Evolutionary conservation across 1,284 basidiomycete species (phyloP).

Genomic region (Leccinum fallax): DNA sequence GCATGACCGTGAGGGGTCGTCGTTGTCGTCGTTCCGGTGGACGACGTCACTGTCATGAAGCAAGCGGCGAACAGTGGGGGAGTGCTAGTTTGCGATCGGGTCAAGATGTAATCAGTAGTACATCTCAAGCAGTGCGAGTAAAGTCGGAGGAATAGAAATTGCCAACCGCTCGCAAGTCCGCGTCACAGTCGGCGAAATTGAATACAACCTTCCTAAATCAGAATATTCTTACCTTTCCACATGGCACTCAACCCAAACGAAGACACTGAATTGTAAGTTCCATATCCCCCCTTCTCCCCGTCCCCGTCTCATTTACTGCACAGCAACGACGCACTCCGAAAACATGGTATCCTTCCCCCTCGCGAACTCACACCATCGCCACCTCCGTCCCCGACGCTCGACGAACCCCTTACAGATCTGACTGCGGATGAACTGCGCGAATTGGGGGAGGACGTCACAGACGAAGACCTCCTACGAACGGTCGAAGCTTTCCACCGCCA

Average conservation of each 20-base stretch:
- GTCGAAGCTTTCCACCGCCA: constrained; percentile 72
- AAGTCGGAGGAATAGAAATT: constrained; percentile 10
- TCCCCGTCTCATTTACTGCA: constrained; percentile 2
- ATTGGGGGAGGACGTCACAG: constrained; percentile 64
- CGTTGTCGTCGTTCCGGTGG: constrained; percentile 15
- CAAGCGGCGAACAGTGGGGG: constrained; percentile 13
- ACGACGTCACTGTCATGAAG: constrained; percentile 32
- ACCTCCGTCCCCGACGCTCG: constrained; percentile 65
- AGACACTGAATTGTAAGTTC: constrained; percentile 89
- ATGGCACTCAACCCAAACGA: constrained; percentile 81
- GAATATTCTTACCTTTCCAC: constrained; percentile 15
- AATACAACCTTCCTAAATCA: constrained; percentile 36
- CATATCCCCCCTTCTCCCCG: background rate
- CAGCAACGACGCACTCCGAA: constrained; percentile 91
- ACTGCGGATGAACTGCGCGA: constrained; percentile 68
- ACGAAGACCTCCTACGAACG: constrained; percentile 80
- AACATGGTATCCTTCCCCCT: constrained; percentile 88
- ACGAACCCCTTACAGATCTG: constrained; percentile 63
- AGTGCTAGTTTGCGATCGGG: constrained; percentile 16
- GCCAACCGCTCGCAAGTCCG: constrained; percentile 25
- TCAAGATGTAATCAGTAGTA: constrained; percentile 22
- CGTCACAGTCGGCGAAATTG: constrained; percentile 19
- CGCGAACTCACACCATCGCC: constrained; percentile 74
- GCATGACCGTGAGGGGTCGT: constrained; percentile 30
- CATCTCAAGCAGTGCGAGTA: constrained; percentile 17